These are phyloP conservation scores for Aspergillus ibericus DNA, from an alignment of 2,329 filamentous ascomycete species.

Conservation along the genomic window DNA sequence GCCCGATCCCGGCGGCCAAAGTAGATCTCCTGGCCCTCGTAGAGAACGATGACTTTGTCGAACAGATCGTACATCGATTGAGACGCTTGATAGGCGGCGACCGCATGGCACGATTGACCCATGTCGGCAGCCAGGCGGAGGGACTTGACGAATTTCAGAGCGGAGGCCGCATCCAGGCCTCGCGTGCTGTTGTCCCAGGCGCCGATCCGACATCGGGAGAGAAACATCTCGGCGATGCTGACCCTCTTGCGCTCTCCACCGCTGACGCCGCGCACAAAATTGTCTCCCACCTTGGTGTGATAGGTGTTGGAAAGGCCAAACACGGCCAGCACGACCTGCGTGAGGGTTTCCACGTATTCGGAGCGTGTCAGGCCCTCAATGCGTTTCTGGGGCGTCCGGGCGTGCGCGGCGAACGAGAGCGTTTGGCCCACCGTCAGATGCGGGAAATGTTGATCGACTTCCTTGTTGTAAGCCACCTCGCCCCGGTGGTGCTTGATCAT, in stretches of 20 bases:
- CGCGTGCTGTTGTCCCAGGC: constrained; percentile 47
- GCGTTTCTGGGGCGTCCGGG: constrained; percentile 28
- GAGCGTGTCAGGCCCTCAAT: constrained; percentile 6
- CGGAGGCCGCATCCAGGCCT: constrained; percentile 47
- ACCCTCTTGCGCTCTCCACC: constrained; percentile 54
- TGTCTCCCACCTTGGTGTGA: constrained; percentile 16
- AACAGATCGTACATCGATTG: constrained; percentile 59
- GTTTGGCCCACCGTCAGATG: constrained; percentile 72
- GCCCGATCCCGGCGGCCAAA: constrained; percentile 63
- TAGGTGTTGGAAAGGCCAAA: constrained; percentile 13
- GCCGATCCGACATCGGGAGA: constrained; percentile 10
- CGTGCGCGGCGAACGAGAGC: constrained; percentile 68
- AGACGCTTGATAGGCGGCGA: constrained; percentile 59
- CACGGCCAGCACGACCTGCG: constrained; percentile 8
- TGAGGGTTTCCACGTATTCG: constrained; percentile 6
- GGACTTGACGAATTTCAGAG: constrained; percentile 53
- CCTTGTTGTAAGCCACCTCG: constrained; percentile 78
- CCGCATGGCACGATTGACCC: constrained; percentile 40
- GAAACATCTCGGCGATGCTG: constrained; percentile 31
- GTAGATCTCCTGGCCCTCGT: constrained; percentile 75
- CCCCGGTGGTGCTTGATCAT: constrained; percentile 42
- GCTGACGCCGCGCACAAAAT: constrained; percentile 17
- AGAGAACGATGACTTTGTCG: constrained; percentile 71
- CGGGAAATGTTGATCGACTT: constrained; percentile 76
- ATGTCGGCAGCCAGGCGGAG: constrained; percentile 27